phyloP scores from a whole-genome alignment of 495 filamentous ascomycete species.

The Xylaria intraflava region DNA sequence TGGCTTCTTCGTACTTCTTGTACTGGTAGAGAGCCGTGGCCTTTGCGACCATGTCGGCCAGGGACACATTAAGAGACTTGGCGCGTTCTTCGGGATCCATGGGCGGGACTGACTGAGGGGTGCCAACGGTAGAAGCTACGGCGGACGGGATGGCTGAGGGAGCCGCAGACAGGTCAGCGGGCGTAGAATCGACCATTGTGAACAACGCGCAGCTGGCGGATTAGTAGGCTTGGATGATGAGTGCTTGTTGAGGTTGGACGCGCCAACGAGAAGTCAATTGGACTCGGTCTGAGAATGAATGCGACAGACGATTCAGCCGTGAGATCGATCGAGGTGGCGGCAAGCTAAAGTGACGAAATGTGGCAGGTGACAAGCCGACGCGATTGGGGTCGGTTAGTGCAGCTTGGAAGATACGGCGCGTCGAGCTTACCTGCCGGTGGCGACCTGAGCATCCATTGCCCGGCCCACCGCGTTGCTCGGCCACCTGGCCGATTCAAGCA shows the following conservation, averaged over 20 bases:
- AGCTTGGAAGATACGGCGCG: not conserved
- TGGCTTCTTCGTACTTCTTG: conserved; percentile 76
- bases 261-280: conserved; percentile 4
- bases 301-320: not conserved
- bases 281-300: not conserved
- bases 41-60: conserved; percentile 51
- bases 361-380: conserved; percentile 1
- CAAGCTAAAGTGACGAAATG: not conserved
- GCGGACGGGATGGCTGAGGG: conserved; percentile 23
- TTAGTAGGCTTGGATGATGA: not conserved
- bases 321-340: not conserved
- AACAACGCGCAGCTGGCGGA: not conserved
- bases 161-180: conserved; percentile 22
- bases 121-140: conserved; percentile 16
- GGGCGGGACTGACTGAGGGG: conserved; percentile 23
- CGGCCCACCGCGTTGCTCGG: no score
- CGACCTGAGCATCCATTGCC: not conserved
- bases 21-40: conserved; percentile 61
- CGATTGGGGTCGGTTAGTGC: not conserved
- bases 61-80: conserved; percentile 46
- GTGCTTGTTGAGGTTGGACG: not conserved
- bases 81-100: conserved; percentile 37
- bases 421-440: not conserved
- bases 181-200: conserved; percentile 24
- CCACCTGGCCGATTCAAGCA: no score